A percentile compares a stretch with the other conserved stretches of the same genome.
phyloP scores from a whole-genome alignment of 1,284 basidiomycete genomes.

The Coniophora puteana region DNA sequence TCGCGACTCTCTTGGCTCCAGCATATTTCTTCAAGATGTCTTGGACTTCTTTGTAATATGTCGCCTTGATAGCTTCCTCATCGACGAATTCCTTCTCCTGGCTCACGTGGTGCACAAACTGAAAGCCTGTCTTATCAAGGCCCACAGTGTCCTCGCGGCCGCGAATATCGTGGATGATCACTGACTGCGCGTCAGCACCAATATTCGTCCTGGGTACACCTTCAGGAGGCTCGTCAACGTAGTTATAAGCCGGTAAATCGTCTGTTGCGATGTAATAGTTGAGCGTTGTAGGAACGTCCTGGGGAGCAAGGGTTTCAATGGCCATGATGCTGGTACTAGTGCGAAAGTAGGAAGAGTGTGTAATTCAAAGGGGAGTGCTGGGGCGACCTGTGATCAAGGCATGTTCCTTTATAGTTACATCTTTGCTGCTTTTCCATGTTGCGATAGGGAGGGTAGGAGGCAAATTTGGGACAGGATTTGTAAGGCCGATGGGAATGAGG shows the following conservation, averaged over 20 bases:
- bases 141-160: constrained; percentile 27
- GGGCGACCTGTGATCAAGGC: too few relatives aligned
- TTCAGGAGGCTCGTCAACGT: constrained; percentile 14
- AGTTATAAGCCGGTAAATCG: constrained; percentile 17
- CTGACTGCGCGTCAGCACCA: constrained; percentile 9
- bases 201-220: constrained; percentile 17
- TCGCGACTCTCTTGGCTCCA: constrained; percentile 33
- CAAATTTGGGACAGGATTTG: too few relatives aligned
- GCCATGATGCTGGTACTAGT: too few relatives aligned
- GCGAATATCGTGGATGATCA: constrained; percentile 21
- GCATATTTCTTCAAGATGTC: constrained; percentile 33
- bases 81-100: constrained; percentile 35
- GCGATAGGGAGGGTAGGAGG: too few relatives aligned
- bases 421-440: too few relatives aligned
- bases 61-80: constrained; percentile 28
- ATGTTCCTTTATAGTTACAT: too few relatives aligned
- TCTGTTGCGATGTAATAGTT: constrained; percentile 15
- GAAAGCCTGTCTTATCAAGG: constrained; percentile 37
- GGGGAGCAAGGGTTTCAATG: too few relatives aligned
- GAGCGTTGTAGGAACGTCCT: constrained; percentile 12
- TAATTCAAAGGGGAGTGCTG: too few relatives aligned
- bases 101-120: constrained; percentile 27
- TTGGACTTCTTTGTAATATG: constrained; percentile 37
- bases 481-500: too few relatives aligned
- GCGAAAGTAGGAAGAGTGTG: too few relatives aligned